Percentiles rank a stretch among this genome's conserved stretches.
phyloP scores from a whole-genome alignment of 345 rosid genomes.

The sweet orange (Citrus sinensis) region DNA sequence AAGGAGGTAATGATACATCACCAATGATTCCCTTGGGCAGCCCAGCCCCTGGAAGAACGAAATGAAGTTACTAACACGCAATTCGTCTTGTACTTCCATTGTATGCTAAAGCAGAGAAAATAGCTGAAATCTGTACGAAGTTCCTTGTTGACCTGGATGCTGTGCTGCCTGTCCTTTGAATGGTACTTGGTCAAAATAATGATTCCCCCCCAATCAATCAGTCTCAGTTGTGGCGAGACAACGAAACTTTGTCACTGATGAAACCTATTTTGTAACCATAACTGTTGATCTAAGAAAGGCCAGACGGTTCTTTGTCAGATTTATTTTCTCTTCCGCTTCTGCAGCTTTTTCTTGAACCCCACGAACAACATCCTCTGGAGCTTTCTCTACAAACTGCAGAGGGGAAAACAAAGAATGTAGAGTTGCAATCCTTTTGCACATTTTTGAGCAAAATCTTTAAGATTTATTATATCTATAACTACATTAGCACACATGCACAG shows the following conservation, averaged over 20 bases:
- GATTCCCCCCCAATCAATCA: background rate
- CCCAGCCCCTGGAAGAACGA: background rate
- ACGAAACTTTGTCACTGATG: background rate
- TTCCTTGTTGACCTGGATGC: background rate
- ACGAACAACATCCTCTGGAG: conserved; percentile 78
- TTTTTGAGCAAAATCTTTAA: no score
- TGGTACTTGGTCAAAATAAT: background rate
- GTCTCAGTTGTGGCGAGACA: background rate
- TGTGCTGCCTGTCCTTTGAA: background rate
- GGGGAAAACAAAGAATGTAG: conserved; percentile 7
- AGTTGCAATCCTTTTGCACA: background rate
- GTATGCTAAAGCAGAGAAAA: background rate
- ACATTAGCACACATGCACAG: no score
- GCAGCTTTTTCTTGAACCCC: conserved; percentile 79
- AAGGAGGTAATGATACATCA: background rate
- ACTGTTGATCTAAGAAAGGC: conserved; percentile 69
- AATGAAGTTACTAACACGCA: background rate
- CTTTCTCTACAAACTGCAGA: conserved; percentile 75
- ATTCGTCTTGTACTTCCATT: background rate
- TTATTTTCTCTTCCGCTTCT: conserved; percentile 86
- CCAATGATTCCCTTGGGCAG: background rate
- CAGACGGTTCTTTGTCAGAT: conserved; percentile 72
- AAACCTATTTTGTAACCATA: conserved; percentile 46
- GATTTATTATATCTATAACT: no score
- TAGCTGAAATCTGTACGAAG: background rate